Percentiles rank a stretch among this genome's conserved stretches.
These are phyloP conservation scores for Gamsiella multidivaricata DNA, from an alignment of 192 early-diverging fungal species.

Conservation along the genomic window DNA sequence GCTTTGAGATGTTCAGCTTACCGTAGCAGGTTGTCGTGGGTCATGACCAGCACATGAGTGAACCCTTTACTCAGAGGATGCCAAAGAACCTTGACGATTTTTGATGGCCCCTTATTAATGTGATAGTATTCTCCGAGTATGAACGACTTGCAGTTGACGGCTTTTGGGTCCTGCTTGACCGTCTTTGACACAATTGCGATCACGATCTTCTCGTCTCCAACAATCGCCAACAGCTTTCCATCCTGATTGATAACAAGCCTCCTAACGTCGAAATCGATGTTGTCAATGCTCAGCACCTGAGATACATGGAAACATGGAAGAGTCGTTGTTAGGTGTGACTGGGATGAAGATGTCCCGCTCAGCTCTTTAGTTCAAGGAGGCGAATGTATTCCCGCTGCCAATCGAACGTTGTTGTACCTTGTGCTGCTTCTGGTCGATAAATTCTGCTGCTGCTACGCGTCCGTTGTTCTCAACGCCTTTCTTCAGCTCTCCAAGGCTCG, in stretches of 20 bases:
- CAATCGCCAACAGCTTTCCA: slow-evolving; percentile 70
- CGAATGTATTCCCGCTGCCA: no score
- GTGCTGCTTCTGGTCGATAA: slow-evolving; percentile 35
- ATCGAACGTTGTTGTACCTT: slow-evolving; percentile 45
- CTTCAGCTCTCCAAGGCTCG: slow-evolving; percentile 71
- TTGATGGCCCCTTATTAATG: slow-evolving; percentile 48
- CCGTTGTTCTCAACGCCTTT: slow-evolving; percentile 63
- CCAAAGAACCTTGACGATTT: slow-evolving; percentile 79
- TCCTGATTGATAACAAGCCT: slow-evolving; percentile 63
- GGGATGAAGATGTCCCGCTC: not conserved
- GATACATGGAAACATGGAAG: slow-evolving; percentile 7
- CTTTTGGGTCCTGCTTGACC: slow-evolving; percentile 24
- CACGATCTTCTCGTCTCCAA: slow-evolving; percentile 67
- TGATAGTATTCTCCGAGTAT: slow-evolving; percentile 52
- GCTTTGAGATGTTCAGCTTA: slow-evolving; percentile 28
- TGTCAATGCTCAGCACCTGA: slow-evolving; percentile 57
- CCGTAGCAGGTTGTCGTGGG: slow-evolving; percentile 70
- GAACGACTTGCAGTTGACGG: slow-evolving; percentile 45
- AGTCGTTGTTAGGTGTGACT: not conserved
- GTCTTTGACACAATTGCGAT: slow-evolving; percentile 66
- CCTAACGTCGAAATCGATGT: slow-evolving; percentile 69
- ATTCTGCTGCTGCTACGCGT: slow-evolving; percentile 25
- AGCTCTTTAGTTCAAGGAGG: no score
- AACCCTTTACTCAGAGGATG: slow-evolving; percentile 79
- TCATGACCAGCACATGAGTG: slow-evolving; percentile 77